Conservation (phyloP, 495 filamentous ascomycete genomes). For the Coniosporium apollinis region DNA sequence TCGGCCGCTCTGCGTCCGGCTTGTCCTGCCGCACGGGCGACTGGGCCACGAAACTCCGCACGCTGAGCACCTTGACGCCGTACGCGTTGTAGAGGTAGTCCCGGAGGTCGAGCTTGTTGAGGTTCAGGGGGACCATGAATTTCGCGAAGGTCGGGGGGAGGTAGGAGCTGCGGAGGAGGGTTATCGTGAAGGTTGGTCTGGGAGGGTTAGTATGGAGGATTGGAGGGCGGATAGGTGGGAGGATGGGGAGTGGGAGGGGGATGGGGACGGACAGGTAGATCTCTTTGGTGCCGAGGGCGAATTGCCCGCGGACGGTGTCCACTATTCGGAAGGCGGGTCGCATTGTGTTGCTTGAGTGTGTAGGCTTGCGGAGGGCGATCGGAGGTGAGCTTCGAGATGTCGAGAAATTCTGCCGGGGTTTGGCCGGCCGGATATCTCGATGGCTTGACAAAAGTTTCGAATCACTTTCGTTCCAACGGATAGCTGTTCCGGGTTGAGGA, state of each 20-base stretch:
- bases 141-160: conserved; percentile 62
- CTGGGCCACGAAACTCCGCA: conserved; percentile 68
- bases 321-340: too few species aligned
- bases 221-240: conserved; percentile 1
- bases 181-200: conserved; percentile 64
- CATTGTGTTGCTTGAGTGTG: too few species aligned
- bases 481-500: too few species aligned
- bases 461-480: too few species aligned
- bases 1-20: conserved; percentile 9
- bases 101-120: conserved; percentile 82
- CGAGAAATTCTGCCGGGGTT: too few species aligned
- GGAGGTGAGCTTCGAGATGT: too few species aligned
- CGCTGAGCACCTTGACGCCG: conserved; percentile 35
- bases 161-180: conserved; percentile 52
- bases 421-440: too few species aligned
- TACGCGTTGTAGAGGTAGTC: conserved; percentile 76
- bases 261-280: conserved; percentile 19
- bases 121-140: conserved; percentile 70
- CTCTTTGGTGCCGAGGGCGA: conserved; percentile 22
- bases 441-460: too few species aligned
- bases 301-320: too few species aligned
- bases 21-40: conserved; percentile 37
- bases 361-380: too few species aligned
- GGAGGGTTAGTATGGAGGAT: not conserved
- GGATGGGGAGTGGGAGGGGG: not conserved